Conservation (phyloP, 805 yeast genomes). For the Metschnikowia drakensbergensis region DNA sequence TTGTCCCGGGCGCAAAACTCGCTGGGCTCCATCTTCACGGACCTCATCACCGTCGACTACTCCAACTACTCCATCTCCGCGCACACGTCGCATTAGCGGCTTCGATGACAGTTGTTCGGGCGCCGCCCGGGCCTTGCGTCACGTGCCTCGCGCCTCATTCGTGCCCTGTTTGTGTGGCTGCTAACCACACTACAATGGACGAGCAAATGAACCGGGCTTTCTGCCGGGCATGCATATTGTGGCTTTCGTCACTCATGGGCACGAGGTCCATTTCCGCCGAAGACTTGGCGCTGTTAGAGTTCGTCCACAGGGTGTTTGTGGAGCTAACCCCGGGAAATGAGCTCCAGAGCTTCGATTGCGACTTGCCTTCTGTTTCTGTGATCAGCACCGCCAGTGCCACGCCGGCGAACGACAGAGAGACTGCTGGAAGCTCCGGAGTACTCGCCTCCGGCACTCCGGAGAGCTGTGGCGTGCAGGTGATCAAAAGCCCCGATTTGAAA, state of each 20-base stretch:
- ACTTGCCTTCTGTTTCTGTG: constrained; percentile 1
- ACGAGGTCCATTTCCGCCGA: background rate
- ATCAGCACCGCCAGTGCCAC: background rate
- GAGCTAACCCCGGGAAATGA: constrained; percentile 2
- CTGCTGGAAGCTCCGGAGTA: background rate
- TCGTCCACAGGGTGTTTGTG: background rate
- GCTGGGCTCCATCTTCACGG: constrained; percentile 24
- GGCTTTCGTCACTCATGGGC: constrained; percentile 5
- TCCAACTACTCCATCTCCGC: constrained; percentile 40
- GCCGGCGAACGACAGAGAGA: background rate
- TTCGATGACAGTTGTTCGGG: too few relatives aligned
- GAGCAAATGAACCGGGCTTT: background rate
- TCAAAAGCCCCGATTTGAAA: constrained; percentile 1
- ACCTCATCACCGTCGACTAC: constrained; percentile 42
- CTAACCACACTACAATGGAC: background rate
- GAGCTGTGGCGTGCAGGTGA: background rate
- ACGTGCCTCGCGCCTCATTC: background rate
- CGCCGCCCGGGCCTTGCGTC: background rate
- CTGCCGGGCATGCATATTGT: constrained; percentile 1
- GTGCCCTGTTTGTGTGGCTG: background rate
- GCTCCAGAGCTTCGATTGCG: background rate
- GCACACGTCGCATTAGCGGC: constrained; percentile 21
- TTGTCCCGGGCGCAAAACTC: constrained; percentile 10
- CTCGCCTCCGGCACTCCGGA: background rate
- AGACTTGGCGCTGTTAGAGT: constrained; percentile 4